Percentiles rank a stretch among this genome's conserved stretches.
These are phyloP conservation scores for Paralagenidium karlingii DNA, from an alignment of 352 stramenopile genomes.

Conservation along the genomic window DNA sequence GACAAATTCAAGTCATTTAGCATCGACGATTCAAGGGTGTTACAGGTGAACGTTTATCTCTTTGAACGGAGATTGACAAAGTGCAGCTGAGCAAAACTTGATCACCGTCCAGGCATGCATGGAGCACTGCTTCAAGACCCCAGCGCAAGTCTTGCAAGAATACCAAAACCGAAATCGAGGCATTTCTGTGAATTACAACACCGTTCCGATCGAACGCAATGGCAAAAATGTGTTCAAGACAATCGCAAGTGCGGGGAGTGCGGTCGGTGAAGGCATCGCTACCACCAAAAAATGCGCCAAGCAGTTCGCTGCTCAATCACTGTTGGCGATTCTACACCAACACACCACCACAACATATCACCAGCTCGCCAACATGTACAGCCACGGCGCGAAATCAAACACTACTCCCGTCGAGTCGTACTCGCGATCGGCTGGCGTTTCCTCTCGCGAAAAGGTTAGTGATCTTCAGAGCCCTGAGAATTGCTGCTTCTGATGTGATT, in stretches of 20 bases:
- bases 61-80: no score
- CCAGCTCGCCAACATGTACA: constrained; percentile 64
- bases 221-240: constrained; percentile 52
- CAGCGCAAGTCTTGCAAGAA: constrained; percentile 74
- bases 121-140: constrained; percentile 31
- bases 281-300: constrained; percentile 74
- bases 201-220: constrained; percentile 28
- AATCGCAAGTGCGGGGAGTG: constrained; percentile 54
- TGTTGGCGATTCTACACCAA: constrained; percentile 46
- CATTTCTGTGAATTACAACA: constrained; percentile 77
- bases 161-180: constrained; percentile 74
- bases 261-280: constrained; percentile 38
- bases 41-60: no score
- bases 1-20: constrained; percentile 57
- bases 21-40: constrained; percentile 43
- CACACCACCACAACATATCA: constrained; percentile 20
- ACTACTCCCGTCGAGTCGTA: no score
- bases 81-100: not conserved
- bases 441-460: no score
- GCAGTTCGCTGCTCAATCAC: constrained; percentile 57
- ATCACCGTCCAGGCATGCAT: constrained; percentile 34
- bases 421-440: no score
- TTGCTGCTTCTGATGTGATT: no score
- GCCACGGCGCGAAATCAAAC: constrained; percentile 27
- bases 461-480: no score